Conservation (phyloP, 177 flowering plant genomes). For the Vitis hybrid region DNA sequence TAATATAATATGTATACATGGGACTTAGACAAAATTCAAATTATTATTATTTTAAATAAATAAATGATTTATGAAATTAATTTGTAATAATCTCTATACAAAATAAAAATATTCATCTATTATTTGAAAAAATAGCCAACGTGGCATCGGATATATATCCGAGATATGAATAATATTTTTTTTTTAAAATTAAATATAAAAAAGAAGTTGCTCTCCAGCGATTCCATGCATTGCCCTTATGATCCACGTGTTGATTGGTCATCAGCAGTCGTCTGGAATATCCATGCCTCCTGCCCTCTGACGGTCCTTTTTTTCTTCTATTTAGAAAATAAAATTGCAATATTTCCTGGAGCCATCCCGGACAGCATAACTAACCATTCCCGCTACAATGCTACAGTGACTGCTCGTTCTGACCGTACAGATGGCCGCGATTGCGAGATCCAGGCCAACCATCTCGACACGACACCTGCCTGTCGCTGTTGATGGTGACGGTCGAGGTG, state of each 20-base stretch:
- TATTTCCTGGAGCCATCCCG: neutral
- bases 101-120: no score
- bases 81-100: neutral
- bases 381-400: neutral
- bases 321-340: neutral
- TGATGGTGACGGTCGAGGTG: neutral
- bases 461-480: conserved; percentile 22
- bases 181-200: no score
- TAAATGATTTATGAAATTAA: no score
- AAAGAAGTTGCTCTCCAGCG: neutral
- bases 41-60: no score
- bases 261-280: no score
- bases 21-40: neutral
- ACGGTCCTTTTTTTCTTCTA: neutral
- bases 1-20: neutral
- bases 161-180: no score
- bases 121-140: neutral
- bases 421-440: conserved; percentile 22
- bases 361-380: neutral
- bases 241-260: neutral
- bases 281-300: neutral
- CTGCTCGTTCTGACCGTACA: conserved; percentile 5
- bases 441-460: conserved; percentile 49
- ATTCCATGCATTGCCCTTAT: neutral
- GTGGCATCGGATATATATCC: neutral